phyloP scores from a whole-genome alignment of 2,329 filamentous ascomycete genomes.

The Akanthomyces muscarius region DNA sequence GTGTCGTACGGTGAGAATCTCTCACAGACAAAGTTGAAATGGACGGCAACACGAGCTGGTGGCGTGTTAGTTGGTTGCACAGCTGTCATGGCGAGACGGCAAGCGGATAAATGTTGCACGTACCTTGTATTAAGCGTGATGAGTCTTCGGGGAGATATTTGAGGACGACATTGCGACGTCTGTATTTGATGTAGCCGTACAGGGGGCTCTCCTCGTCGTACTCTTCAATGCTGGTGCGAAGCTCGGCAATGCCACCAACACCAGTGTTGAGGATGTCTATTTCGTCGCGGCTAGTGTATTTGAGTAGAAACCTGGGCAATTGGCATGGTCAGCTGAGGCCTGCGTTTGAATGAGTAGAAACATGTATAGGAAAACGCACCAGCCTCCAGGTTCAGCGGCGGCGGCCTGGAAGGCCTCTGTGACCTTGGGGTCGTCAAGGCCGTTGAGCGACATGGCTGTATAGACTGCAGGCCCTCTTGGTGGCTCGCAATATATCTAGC shows the following conservation, averaged over 20 bases:
- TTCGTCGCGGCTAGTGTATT: constrained; percentile 85
- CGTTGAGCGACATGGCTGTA: constrained; percentile 83
- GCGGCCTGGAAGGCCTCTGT: constrained; percentile 81
- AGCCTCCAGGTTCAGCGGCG: constrained; percentile 82
- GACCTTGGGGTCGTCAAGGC: constrained; percentile 76
- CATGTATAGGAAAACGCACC: constrained; percentile 54
- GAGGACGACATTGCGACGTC: constrained; percentile 83
- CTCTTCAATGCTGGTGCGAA: constrained; percentile 69
- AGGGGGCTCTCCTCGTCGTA: constrained; percentile 84
- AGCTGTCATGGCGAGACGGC: not conserved
- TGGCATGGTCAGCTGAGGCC: constrained; percentile 22
- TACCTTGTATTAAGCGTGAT: constrained; percentile 89
- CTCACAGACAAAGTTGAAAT: constrained; percentile 64
- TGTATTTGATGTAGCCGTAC: constrained; percentile 87
- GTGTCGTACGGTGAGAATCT: constrained; percentile 83
- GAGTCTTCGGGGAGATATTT: constrained; percentile 91
- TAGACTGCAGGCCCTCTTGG: not conserved
- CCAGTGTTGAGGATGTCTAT: constrained; percentile 74
- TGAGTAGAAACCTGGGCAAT: constrained; percentile 77
- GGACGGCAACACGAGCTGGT: constrained; percentile 74
- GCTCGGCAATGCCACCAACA: constrained; percentile 76
- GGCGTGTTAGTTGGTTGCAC: not conserved
- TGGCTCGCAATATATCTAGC: not conserved
- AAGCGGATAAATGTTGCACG: constrained; percentile 25
- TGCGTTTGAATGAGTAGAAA: not conserved